A percentile compares a stretch with the other conserved stretches of the same genome.
Conservation (phyloP, 768 basidiomycete genomes). For the Tricholoma sp. region DNA sequence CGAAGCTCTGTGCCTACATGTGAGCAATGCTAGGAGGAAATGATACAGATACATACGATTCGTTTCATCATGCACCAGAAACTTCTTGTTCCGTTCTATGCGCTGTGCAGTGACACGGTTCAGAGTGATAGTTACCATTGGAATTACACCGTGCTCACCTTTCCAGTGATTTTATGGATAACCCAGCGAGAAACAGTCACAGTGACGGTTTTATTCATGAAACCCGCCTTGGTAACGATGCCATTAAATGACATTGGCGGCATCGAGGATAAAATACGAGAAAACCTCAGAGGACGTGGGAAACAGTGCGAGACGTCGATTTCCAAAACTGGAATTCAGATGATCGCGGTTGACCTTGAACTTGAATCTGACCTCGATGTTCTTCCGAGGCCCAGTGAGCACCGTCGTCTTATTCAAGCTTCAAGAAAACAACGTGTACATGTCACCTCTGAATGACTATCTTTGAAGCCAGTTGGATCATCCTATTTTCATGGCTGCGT, state of each 20-base stretch:
- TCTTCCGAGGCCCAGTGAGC: too few relatives aligned
- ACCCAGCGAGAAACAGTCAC: constrained; percentile 75
- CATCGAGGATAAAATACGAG: constrained; percentile 34
- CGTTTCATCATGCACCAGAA: constrained; percentile 67
- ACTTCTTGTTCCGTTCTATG: constrained; percentile 73
- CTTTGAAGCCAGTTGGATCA: too few relatives aligned
- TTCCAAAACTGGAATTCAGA: too few relatives aligned
- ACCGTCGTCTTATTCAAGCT: too few relatives aligned
- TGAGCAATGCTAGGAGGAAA: neutral
- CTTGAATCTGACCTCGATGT: too few relatives aligned
- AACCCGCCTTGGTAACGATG: constrained; percentile 73
- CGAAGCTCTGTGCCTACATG: constrained; percentile 44
- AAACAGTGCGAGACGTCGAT: too few relatives aligned
- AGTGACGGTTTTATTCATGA: constrained; percentile 82
- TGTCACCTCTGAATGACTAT: too few relatives aligned
- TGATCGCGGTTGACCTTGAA: too few relatives aligned
- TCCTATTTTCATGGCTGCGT: too few relatives aligned
- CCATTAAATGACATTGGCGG: constrained; percentile 76
- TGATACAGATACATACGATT: constrained; percentile 46
- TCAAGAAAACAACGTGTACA: too few relatives aligned
- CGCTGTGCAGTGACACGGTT: constrained; percentile 36
- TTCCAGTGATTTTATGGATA: constrained; percentile 69
- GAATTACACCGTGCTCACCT: constrained; percentile 40
- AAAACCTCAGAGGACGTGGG: too few relatives aligned
- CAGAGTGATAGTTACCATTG: neutral